Base-by-base conservation (phyloP, 345 rosid genomes). In the Eucalyptus leucophloia region DNA sequence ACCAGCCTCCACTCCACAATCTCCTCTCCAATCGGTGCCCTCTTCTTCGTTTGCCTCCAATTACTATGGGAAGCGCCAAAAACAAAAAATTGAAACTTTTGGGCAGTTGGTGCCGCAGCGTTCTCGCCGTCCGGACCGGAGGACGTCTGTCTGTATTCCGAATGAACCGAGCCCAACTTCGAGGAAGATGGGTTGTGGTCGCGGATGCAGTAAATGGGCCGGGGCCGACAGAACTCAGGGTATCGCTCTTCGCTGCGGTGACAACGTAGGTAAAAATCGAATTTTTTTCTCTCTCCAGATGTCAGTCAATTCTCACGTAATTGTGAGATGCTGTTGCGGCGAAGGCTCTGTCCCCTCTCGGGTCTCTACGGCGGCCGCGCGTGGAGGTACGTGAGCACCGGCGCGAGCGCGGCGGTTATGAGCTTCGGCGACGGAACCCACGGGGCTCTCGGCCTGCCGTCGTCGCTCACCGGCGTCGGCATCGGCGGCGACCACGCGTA, bases 401-500 rank as follows among this genome's bases (percentile, higher is more conserved):
- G 89, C 91, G 47, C 60, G 15, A 15, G 49, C 60, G 72, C 92
- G 56, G 86, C 90, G 80, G 96, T 96, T 87, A 91, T 96, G 96
- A 97, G 98, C 95, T 98, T 98, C 87, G 99, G 99, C 17, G 99
- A 97, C 87, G 98, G 97, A 30, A 92, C 90, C 92, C 96, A 96
- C 24, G 98, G 98, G 40, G 99, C 99, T 40, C 88, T 98, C 54
- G 99, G 99, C 30, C 69, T 95, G 40, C 94, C 97, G 12, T 69
- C 94, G 7, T 90, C 95, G 6, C 86, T 93, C 88, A 88, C 88
- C 30, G 98, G 97, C n/a, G 49, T 60, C 81, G 89, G 88, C n/a
- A 87, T 93, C 56, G 95, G 95, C 30, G 90, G 92, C 51, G 98
- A 94, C 81, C 91, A 92, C 87, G 96, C 96, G 19, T 98, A 95